Conservation (phyloP, 805 yeast species). For the Lachancea sp. region DNA sequence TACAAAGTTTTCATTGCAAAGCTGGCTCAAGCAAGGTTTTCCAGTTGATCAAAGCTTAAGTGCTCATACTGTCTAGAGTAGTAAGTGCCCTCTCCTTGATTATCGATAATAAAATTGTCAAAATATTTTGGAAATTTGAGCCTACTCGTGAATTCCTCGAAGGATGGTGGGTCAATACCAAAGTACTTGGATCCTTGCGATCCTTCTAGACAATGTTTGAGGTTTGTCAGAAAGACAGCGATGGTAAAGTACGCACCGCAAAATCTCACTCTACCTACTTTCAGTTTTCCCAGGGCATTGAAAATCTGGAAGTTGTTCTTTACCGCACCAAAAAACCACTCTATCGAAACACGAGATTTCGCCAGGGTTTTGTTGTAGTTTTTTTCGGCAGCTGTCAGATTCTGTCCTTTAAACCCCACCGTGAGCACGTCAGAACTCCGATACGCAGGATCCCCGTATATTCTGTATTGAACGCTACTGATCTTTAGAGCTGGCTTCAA, state of each 20-base stretch:
- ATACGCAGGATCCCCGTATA: slow-evolving; percentile 3
- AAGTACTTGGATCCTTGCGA: slow-evolving; percentile 1
- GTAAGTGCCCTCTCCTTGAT: not conserved
- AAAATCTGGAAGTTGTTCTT: slow-evolving; percentile 2
- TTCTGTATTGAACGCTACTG: not conserved
- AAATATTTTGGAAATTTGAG: slow-evolving; percentile 1
- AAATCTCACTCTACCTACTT: slow-evolving; percentile 4
- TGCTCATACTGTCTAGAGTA: not conserved
- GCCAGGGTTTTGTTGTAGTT: not conserved
- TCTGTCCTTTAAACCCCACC: not conserved
- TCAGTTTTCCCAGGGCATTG: not conserved
- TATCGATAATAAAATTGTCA: not conserved
- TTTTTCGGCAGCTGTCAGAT: slow-evolving; percentile 1
- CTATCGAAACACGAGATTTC: slow-evolving; percentile 1
- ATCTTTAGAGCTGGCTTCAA: not conserved
- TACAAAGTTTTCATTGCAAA: not conserved
- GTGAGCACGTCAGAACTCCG: not conserved
- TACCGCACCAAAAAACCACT: slow-evolving; percentile 6
- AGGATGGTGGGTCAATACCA: not conserved
- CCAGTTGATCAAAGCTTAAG: not conserved
- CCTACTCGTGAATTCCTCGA: slow-evolving; percentile 2
- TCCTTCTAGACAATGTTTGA: slow-evolving; percentile 1
- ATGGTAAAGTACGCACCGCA: slow-evolving; percentile 4
- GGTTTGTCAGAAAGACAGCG: slow-evolving; percentile 4
- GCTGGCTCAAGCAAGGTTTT: not conserved